A percentile compares a stretch with the other conserved stretches of the same genome.
Evolutionary conservation across 495 filamentous ascomycete genomes (phyloP).

Genomic region (Penicillium pulvis): DNA sequence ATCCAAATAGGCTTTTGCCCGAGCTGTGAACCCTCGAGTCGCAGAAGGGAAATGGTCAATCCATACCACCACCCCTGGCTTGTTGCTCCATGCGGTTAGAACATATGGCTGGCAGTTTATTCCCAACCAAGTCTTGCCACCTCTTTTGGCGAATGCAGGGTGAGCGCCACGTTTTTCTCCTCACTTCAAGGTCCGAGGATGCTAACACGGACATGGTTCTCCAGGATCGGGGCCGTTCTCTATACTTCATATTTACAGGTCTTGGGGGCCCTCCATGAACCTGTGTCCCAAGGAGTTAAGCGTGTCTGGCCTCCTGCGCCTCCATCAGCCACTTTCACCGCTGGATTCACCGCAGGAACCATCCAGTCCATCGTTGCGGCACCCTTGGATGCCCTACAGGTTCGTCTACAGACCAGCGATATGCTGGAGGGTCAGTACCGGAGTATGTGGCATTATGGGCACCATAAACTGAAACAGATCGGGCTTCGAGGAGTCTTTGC

Average conservation of each 20-base stretch:
- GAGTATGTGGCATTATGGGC: conserved; percentile 81
- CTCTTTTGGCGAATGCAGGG: conserved; percentile 79
- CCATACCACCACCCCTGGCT: conserved; percentile 72
- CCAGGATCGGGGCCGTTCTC: conserved; percentile 76
- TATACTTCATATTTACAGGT: conserved; percentile 88
- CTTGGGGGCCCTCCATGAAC: conserved; percentile 70
- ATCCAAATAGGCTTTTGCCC: conserved; percentile 58
- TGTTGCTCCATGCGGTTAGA: conserved; percentile 76
- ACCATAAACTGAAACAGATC: conserved; percentile 74
- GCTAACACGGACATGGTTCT: conserved; percentile 1
- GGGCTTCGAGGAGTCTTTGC: conserved; percentile 80
- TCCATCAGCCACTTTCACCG: conserved; percentile 65
- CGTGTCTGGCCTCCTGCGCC: conserved; percentile 76
- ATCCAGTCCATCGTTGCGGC: conserved; percentile 81
- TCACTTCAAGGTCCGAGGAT: background rate
- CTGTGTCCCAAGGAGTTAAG: conserved; percentile 66
- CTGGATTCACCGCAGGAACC: conserved; percentile 75
- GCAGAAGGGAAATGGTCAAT: conserved; percentile 64
- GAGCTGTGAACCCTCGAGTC: conserved; percentile 66
- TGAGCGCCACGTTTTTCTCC: conserved; percentile 26
- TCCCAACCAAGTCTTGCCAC: conserved; percentile 85
- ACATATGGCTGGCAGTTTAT: conserved; percentile 85
- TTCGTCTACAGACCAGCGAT: conserved; percentile 71
- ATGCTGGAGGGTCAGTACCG: conserved; percentile 68
- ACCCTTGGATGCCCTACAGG: conserved; percentile 85